Conservation (phyloP, 257 asterid species). For the Primulina eburnea region DNA sequence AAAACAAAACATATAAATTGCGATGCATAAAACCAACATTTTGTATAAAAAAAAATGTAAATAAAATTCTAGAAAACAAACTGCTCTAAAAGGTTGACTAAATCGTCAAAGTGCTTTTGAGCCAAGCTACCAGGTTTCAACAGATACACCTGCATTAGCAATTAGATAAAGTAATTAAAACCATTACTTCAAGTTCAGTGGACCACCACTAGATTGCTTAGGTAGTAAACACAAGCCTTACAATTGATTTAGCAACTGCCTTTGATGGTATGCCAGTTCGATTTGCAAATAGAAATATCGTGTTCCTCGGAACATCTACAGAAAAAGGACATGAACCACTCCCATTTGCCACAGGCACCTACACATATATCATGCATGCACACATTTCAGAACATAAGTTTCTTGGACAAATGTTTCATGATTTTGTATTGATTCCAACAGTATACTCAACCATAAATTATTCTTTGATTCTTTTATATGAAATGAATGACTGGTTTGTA, state of each 20-base stretch:
- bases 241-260: conserved; percentile 94
- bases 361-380: conserved; percentile 34
- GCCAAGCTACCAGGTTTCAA: conserved; percentile 87
- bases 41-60: conserved; percentile 5
- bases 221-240: conserved; percentile 43
- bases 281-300: conserved; percentile 80
- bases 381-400: conserved; percentile 9
- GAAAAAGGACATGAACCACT: conserved; percentile 83
- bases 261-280: conserved; percentile 69
- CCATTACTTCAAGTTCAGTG: conserved; percentile 8
- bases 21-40: conserved; percentile 1
- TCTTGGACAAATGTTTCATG: conserved; percentile 16
- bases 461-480: conserved; percentile 13
- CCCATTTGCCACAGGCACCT: conserved; percentile 99
- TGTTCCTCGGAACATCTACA: conserved; percentile 87
- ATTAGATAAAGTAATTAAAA: conserved; percentile 26
- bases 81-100: conserved; percentile 98
- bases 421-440: conserved; percentile 13
- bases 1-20: not conserved
- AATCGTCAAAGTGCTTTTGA: conserved; percentile 68
- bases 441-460: conserved; percentile 17
- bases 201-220: conserved; percentile 21
- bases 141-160: conserved; percentile 77
- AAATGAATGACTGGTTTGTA: conserved; percentile 9
- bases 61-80: conserved; percentile 46